These are phyloP conservation scores for Spathaspora arborariae DNA, from an alignment of 805 yeast species.

Conservation along the genomic window DNA sequence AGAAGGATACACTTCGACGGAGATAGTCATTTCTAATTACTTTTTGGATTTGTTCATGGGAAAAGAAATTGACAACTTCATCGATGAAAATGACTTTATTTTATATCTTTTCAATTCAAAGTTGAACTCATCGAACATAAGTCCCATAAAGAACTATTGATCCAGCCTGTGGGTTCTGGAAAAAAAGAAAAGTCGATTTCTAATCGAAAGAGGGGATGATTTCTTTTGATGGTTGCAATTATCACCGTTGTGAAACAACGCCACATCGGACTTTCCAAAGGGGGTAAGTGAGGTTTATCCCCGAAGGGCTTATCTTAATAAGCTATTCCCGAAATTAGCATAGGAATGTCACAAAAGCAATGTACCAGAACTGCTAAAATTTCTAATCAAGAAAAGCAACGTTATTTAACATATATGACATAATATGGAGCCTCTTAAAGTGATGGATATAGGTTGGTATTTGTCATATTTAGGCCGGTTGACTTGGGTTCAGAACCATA, in stretches of 20 bases:
- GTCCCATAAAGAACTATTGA: no score
- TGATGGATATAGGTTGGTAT: no score
- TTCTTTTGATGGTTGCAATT: not conserved
- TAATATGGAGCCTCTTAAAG: no score
- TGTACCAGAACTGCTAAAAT: no score
- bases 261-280: not conserved
- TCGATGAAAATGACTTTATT: not conserved
- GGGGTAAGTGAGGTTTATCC: not conserved
- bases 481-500: no score
- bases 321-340: no score
- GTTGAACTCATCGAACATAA: not conserved
- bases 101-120: not conserved
- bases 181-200: not conserved
- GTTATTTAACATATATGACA: no score
- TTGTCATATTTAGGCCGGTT: no score
- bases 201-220: not conserved
- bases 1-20: conserved; percentile 4
- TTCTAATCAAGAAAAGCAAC: no score
- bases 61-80: not conserved
- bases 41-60: not conserved
- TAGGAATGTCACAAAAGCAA: no score
- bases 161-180: no score
- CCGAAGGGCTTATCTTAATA: not conserved
- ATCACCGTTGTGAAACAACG: not conserved
- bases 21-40: conserved; percentile 2